A percentile compares a stretch with the other conserved stretches of the same genome.
Conservation (phyloP, 805 yeast species). For the Cyberlindnera petersonii region DNA sequence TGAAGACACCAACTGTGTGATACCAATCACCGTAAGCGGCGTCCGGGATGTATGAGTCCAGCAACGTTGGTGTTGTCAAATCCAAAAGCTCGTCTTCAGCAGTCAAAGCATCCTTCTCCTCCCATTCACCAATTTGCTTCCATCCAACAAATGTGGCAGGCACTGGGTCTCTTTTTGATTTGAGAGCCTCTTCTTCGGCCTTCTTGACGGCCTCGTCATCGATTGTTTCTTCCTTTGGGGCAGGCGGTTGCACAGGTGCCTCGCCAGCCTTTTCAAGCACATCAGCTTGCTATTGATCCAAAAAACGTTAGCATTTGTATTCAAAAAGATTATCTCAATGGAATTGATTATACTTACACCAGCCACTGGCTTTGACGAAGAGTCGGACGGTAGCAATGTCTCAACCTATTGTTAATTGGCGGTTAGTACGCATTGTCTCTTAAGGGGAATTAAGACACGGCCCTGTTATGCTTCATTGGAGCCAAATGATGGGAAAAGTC, state of each 20-base stretch:
- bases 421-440: no score
- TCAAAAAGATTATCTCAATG: no score
- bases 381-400: slow-evolving; percentile 15
- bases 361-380: slow-evolving; percentile 17
- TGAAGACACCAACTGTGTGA: slow-evolving; percentile 74
- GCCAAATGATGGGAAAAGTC: no score
- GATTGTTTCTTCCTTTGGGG: slow-evolving; percentile 12
- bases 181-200: slow-evolving; percentile 27
- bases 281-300: slow-evolving; percentile 24
- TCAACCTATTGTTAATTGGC: no score
- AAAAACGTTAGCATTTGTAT: no score
- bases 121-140: slow-evolving; percentile 92
- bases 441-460: no score
- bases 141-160: slow-evolving; percentile 82
- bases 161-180: slow-evolving; percentile 42
- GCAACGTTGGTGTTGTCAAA: slow-evolving; percentile 63
- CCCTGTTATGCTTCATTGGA: no score
- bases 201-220: slow-evolving; percentile 19
- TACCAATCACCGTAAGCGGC: slow-evolving; percentile 92
- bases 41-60: slow-evolving; percentile 75
- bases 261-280: slow-evolving; percentile 17
- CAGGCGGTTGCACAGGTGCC: not conserved
- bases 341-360: slow-evolving; percentile 18
- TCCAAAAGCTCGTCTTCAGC: slow-evolving; percentile 70
- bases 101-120: slow-evolving; percentile 58